Evolutionary conservation across 768 basidiomycete genomes (phyloP).

Genomic region (Kwoniella botswanensis): DNA sequence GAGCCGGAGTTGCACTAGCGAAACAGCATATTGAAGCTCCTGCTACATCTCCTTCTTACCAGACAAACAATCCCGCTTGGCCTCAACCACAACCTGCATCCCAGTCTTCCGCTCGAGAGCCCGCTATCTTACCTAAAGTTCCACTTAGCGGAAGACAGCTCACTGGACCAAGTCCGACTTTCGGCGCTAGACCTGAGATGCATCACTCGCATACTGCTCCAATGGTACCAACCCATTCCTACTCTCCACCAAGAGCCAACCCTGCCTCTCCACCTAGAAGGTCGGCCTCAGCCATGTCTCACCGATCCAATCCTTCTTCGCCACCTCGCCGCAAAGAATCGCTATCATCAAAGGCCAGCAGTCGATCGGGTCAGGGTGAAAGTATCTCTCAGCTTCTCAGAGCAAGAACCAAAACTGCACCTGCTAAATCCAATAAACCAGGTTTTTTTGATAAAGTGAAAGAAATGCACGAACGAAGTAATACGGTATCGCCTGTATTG

Average conservation of each 20-base stretch:
- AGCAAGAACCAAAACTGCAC: slow-evolving; percentile 14
- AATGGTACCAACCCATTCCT: slow-evolving; percentile 3
- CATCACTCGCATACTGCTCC: slow-evolving; percentile 21
- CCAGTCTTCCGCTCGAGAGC: slow-evolving; percentile 27
- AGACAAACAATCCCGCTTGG: slow-evolving; percentile 3
- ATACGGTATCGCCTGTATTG: slow-evolving; percentile 15
- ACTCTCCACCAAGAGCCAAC: slow-evolving; percentile 5
- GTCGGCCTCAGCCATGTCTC: slow-evolving; percentile 30
- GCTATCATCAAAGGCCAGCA: slow-evolving; percentile 17
- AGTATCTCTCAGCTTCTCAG: slow-evolving; percentile 33
- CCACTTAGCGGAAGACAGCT: slow-evolving; percentile 28
- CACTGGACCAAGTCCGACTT: slow-evolving; percentile 13
- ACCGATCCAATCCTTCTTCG: slow-evolving; percentile 4
- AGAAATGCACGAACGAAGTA: slow-evolving; percentile 20
- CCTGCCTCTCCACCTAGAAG: slow-evolving; percentile 23
- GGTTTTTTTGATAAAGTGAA: slow-evolving; percentile 32
- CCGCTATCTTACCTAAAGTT: slow-evolving; percentile 27
- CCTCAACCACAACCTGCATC: slow-evolving; percentile 8
- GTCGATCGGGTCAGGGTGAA: slow-evolving; percentile 26
- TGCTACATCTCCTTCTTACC: slow-evolving; percentile 4
- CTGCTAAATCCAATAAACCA: slow-evolving; percentile 12
- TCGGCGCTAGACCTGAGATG: slow-evolving; percentile 9
- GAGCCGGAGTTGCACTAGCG: slow-evolving; percentile 44
- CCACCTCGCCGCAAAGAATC: slow-evolving; percentile 28
- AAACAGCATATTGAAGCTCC: slow-evolving; percentile 17